phyloP scores from a whole-genome alignment of 2,329 filamentous ascomycete genomes.

The Byssochlamys sp. region DNA sequence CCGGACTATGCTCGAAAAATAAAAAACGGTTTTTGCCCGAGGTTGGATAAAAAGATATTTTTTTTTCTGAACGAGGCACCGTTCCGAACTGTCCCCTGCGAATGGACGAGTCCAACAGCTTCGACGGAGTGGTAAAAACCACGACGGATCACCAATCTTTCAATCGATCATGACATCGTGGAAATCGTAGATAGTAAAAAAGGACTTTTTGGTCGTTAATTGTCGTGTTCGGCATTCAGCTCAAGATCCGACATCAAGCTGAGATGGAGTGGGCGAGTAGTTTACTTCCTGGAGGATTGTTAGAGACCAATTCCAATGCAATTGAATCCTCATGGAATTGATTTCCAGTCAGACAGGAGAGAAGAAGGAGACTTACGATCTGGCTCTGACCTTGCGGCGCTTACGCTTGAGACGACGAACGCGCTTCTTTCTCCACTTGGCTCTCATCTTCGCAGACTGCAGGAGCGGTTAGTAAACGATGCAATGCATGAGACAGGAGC shows the following conservation, averaged over 20 bases:
- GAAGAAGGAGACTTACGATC: constrained; percentile 60
- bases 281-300: constrained; percentile 52
- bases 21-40: constrained; percentile 12
- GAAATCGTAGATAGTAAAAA: background rate
- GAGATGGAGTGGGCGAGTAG: constrained; percentile 50
- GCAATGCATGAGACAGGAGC: background rate
- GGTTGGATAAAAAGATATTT: constrained; percentile 1
- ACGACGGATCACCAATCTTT: background rate
- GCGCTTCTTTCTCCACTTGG: constrained; percentile 99
- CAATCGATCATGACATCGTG: background rate
- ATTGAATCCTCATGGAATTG: constrained; percentile 13
- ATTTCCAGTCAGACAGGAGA: background rate
- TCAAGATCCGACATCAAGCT: constrained; percentile 28
- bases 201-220: constrained; percentile 12
- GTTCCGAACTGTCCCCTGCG: background rate
- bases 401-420: constrained; percentile 98
- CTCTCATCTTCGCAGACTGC: constrained; percentile 58
- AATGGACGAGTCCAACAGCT: background rate
- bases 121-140: background rate
- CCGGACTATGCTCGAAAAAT: constrained; percentile 9
- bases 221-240: constrained; percentile 33
- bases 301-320: constrained; percentile 16
- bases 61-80: constrained; percentile 10
- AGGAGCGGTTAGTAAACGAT: constrained; percentile 7
- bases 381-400: constrained; percentile 99